Percentiles rank a stretch among this genome's conserved stretches.
Conservation (phyloP, 2,329 filamentous ascomycete genomes). For the Aspergillus alliaceus region DNA sequence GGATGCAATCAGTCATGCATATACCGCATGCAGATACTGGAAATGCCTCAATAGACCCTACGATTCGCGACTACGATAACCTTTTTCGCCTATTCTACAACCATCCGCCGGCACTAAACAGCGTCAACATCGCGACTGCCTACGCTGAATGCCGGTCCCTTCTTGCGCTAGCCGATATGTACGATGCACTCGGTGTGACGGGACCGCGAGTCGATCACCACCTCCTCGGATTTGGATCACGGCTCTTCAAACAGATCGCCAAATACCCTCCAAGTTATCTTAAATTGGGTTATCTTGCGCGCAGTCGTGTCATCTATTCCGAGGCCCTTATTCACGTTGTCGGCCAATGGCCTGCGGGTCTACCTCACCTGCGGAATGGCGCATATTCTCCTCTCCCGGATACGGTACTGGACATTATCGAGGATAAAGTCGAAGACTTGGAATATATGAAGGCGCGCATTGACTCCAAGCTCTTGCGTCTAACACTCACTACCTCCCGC, state of each 20-base stretch:
- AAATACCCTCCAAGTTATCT: constrained; percentile 94
- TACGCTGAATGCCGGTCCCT: constrained; percentile 94
- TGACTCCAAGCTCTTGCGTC: constrained; percentile 77
- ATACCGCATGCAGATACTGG: constrained; percentile 53
- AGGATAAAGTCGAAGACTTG: constrained; percentile 92
- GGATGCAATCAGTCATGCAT: constrained; percentile 54
- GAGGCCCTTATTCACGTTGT: constrained; percentile 92
- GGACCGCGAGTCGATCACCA: constrained; percentile 92
- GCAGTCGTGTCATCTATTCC: constrained; percentile 78
- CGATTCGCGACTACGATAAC: constrained; percentile 91
- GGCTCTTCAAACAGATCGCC: constrained; percentile 92
- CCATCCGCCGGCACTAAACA: constrained; percentile 77
- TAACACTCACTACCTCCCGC: constrained; percentile 73
- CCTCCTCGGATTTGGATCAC: constrained; percentile 83
- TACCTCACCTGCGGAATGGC: constrained; percentile 68
- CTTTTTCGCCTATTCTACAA: constrained; percentile 97
- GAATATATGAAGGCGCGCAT: constrained; percentile 78
- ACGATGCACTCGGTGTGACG: constrained; percentile 84
- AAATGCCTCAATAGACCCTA: constrained; percentile 65
- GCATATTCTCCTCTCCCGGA: constrained; percentile 62
- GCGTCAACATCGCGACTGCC: constrained; percentile 84
- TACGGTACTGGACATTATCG: constrained; percentile 79
- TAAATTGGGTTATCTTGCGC: constrained; percentile 81
- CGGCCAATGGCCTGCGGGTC: constrained; percentile 84
- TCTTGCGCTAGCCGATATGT: constrained; percentile 86